Percentiles rank a stretch among this genome's conserved stretches.
Conservation (phyloP, 345 rosid genomes). For the Ricinus communis region DNA sequence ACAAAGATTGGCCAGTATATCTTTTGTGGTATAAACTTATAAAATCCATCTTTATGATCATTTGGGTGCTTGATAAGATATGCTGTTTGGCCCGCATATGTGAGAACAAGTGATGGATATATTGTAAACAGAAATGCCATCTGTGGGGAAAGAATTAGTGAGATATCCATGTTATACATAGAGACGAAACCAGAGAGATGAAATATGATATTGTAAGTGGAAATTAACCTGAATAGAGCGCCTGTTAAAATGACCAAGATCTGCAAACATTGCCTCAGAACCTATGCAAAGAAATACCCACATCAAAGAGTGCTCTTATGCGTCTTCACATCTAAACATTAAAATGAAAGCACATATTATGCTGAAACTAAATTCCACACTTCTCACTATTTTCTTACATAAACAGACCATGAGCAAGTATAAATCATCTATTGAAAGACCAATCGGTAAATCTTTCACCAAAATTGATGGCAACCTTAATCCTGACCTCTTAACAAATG, state of each 20-base stretch:
- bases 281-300: conserved; percentile 38
- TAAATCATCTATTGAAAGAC: too few relatives aligned
- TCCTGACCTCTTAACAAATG: background rate
- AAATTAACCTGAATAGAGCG: conserved; percentile 55
- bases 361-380: background rate
- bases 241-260: conserved; percentile 78
- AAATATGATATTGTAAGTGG: background rate
- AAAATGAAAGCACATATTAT: background rate
- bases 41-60: conserved; percentile 69
- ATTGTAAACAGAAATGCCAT: conserved; percentile 67
- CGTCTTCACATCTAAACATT: background rate
- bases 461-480: background rate
- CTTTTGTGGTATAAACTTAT: conserved; percentile 66
- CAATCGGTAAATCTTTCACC: too few relatives aligned
- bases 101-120: conserved; percentile 79
- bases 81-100: conserved; percentile 90
- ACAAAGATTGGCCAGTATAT: conserved; percentile 85
- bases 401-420: background rate
- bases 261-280: conserved; percentile 88
- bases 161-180: conserved; percentile 8
- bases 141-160: conserved; percentile 35
- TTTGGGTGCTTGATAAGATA: conserved; percentile 67
- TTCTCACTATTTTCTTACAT: background rate
- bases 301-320: background rate
- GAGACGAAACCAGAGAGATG: background rate